These are phyloP conservation scores for Lepidopterella palustris DNA, from an alignment of 495 filamentous ascomycete genomes.

Conservation along the genomic window DNA sequence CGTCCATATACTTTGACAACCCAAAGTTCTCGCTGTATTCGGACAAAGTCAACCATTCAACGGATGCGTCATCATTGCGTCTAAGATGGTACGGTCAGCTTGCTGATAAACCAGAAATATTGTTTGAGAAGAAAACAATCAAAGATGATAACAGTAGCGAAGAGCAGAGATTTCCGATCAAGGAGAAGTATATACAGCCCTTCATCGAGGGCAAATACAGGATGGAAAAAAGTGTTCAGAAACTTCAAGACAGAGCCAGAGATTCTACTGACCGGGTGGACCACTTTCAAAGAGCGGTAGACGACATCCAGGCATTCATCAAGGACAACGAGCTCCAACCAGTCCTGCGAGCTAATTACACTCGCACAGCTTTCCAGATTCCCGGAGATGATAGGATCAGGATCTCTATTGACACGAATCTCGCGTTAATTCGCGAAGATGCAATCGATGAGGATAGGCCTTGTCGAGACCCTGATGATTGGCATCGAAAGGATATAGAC, in stretches of 20 bases:
- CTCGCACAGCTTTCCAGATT: conserved; percentile 92
- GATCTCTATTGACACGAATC: conserved; percentile 85
- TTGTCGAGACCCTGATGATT: conserved; percentile 77
- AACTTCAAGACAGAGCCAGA: conserved; percentile 64
- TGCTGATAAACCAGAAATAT: conserved; percentile 65
- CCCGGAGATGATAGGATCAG: conserved; percentile 86
- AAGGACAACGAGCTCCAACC: conserved; percentile 72
- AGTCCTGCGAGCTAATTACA: conserved; percentile 85
- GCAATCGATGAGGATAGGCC: conserved; percentile 73
- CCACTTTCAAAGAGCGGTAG: conserved; percentile 63
- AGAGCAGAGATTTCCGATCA: conserved; percentile 75
- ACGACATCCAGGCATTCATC: conserved; percentile 75
- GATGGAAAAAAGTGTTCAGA: conserved; percentile 82
- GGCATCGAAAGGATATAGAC: conserved; percentile 91
- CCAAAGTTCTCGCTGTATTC: conserved; percentile 76
- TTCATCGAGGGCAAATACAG: conserved; percentile 84
- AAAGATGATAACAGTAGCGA: conserved; percentile 64
- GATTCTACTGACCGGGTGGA: conserved; percentile 55
- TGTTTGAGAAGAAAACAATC: conserved; percentile 83
- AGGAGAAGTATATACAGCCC: conserved; percentile 86
- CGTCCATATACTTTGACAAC: conserved; percentile 93
- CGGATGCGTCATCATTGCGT: conserved; percentile 73
- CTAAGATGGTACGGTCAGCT: conserved; percentile 90
- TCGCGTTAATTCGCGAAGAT: conserved; percentile 91
- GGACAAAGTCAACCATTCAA: conserved; percentile 70